Evolutionary conservation across 2,329 filamentous ascomycete genomes (phyloP), one percentile per base, ranked within the genome.

Genomic region (Thielaviopsis punctulata): DNA sequence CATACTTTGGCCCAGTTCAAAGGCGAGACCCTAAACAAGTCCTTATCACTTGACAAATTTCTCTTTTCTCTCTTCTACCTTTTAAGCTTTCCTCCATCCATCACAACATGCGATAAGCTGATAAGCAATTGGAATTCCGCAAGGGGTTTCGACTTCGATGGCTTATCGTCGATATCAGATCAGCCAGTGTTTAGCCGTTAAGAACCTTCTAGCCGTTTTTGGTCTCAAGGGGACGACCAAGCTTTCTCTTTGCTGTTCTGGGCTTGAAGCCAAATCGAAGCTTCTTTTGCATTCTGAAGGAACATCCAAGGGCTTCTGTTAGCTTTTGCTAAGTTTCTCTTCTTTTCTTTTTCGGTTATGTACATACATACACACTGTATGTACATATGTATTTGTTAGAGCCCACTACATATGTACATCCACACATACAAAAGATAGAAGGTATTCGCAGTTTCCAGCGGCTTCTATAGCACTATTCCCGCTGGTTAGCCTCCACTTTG

Each of bases 271-370:
- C n/a, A 8, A 3, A 47, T 53, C 27, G 52, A 54, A 54, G 52
- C 52, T 54, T 54, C 52, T 54, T 12, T 54, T 8, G 18, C 48
- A 43, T 54, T 54, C 52, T 54, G 44, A 30, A 51, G n/a, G n/a
- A 15, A 9, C 30, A 15, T 36, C 30, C 10, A 36, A 36, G 30
- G 13, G 13, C 13, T 36, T 5, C 6, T 27, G 25, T 15, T 12
- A 5, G 13, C n/a, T 45, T 45, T 19, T 13, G 19, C 7, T 45
- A 22, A 7, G 18, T 6, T 45, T 27, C 18, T 25, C 12, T n/a
- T 46, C 13, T 46, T 12, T 9, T 22, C n/a, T 45, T 21, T 24
- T 46, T 25, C 13, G 21, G 22, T 46, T 25, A 24, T n/a, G 44
- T n/a, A n/a, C n/a, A n/a, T n/a, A n/a, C n/a, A n/a, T n/a, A n/a